Conservation (phyloP, 805 yeast species). For the Candida jianshihensis region DNA sequence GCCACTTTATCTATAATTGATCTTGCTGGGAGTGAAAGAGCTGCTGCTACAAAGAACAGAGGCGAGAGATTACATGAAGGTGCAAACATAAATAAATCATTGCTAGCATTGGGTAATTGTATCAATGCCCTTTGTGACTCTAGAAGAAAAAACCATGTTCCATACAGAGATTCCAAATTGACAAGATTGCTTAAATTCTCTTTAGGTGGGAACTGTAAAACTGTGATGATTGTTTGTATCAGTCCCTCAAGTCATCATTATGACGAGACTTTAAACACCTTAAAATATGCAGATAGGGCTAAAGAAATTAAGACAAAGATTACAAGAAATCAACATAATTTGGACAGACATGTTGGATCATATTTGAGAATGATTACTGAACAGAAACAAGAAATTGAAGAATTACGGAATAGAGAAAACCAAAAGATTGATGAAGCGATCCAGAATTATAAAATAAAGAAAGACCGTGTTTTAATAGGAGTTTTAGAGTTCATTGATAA, state of each 20-base stretch:
- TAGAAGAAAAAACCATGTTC: conserved; percentile 64
- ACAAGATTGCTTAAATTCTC: conserved; percentile 85
- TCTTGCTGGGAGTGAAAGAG: conserved; percentile 92
- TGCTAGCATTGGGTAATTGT: conserved; percentile 88
- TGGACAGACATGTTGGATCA: conserved; percentile 79
- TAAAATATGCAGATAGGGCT: conserved; percentile 88
- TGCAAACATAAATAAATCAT: conserved; percentile 84
- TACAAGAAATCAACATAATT: conserved; percentile 62
- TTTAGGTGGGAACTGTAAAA: conserved; percentile 88
- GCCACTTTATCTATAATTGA: conserved; percentile 86
- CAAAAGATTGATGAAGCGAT: conserved; percentile 33
- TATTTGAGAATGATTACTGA: conserved; percentile 80
- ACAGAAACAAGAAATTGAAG: conserved; percentile 68
- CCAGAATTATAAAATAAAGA: conserved; percentile 26
- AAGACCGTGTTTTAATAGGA: conserved; percentile 33
- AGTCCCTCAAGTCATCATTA: conserved; percentile 83
- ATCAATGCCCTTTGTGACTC: conserved; percentile 85
- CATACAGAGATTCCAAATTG: conserved; percentile 85
- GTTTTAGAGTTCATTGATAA: conserved; percentile 36
- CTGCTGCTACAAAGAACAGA: conserved; percentile 78
- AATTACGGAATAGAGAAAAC: conserved; percentile 49
- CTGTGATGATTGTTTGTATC: conserved; percentile 93
- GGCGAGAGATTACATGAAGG: conserved; percentile 84
- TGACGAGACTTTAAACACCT: conserved; percentile 87
- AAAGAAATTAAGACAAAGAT: conserved; percentile 83